phyloP scores from a whole-genome alignment of 257 asterid genomes.

The Ehretia macrophylla region DNA sequence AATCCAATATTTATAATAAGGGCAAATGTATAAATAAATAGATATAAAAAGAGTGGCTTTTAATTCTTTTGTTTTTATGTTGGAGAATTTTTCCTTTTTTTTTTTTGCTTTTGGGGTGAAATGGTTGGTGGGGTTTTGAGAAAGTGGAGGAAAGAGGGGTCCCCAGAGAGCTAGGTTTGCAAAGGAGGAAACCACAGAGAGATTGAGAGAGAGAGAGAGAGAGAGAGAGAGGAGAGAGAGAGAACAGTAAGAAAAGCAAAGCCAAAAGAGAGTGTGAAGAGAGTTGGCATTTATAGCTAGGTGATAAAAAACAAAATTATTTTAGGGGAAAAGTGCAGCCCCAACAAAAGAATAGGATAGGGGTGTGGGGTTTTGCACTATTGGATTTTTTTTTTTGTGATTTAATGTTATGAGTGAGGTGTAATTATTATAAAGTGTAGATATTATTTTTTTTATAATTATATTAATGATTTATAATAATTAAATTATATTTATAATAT shows the following conservation, averaged over 20 bases:
- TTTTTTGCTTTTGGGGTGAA: conserved; percentile 39
- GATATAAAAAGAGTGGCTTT: too few relatives aligned
- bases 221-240: conserved; percentile 27
- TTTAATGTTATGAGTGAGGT: too few relatives aligned
- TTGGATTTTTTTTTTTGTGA: too few relatives aligned
- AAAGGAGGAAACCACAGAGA: conserved; percentile 62
- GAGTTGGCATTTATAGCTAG: conserved; percentile 42
- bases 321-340: conserved; percentile 17
- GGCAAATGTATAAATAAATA: not conserved
- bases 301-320: not conserved
- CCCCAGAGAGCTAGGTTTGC: conserved; percentile 58
- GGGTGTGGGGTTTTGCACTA: not conserved
- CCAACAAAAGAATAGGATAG: conserved; percentile 13
- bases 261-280: not conserved
- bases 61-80: too few relatives aligned
- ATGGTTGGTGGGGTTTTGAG: conserved; percentile 49
- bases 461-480: too few relatives aligned
- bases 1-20: not conserved
- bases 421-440: too few relatives aligned
- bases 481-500: too few relatives aligned
- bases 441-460: too few relatives aligned
- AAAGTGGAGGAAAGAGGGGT: conserved; percentile 35
- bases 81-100: not conserved
- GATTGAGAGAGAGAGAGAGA: conserved; percentile 17
- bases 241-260: not conserved